Base-by-base conservation (phyloP, 441 rosid genomes). In the Aleurites moluccanus region DNA sequence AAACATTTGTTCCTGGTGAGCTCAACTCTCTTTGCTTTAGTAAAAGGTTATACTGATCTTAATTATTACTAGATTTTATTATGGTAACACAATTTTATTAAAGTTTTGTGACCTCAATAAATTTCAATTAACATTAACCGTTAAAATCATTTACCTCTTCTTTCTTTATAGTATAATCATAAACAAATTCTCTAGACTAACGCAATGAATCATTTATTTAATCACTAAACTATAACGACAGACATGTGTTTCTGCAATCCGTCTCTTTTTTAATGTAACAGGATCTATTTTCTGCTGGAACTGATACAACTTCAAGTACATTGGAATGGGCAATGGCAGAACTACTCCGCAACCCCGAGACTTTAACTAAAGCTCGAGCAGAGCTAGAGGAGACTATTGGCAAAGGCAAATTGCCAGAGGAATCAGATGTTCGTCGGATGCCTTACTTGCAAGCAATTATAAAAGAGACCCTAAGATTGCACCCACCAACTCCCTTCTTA, bases 271-370 rank as follows among this genome's bases (percentile, higher is more conserved):
- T 6, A 38, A 61, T 61, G 25, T 30, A 10, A 33, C 70, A 79
- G 82, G 79, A 67, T 67, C 14, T 79, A 57, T 80, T 86, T 30
- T 73, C 11, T 1, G 83, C 76, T 0, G 91, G 91, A 9, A 83
- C 88, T 2, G 91, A 89, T 57, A 86, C 92, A 67, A 88, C 84
- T 73, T 81, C 97, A 10, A 83, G 80, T 74, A 84, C 91, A 30
- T 33, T 90, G 16, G 97, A 92, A 63, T 90, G 93, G 91, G 92
- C 90, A 47, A 83, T 89, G 92, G 69, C 90, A 25, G 97, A 90
- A 57, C 75, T 92, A 64, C 78, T 90, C n/a, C 70, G 47, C 52
- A 85, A 78, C 70, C 93, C 95, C 42, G 21, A 42, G 8, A 40
- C 40, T 10, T 18, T 81, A 27, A 10, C 55, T 0, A 75, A 77